Base-by-base conservation (phyloP, 2,329 filamentous ascomycete species). In the Neonectria hederae region DNA sequence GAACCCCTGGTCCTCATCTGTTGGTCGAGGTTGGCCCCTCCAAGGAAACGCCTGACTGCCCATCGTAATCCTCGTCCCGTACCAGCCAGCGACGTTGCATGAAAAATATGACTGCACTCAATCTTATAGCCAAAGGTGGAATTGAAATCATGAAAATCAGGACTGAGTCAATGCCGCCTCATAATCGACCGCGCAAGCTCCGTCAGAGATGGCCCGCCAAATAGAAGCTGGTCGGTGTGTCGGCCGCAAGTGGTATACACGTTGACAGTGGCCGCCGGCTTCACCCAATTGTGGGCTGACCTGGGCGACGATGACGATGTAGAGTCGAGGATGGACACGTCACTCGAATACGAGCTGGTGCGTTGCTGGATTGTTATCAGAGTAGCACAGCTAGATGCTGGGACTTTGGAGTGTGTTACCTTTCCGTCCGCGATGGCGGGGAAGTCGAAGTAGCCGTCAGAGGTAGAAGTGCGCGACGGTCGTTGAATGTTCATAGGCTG, bases 161-260 rank as follows among this genome's bases (percentile, higher is more conserved):
- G 38, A n/a, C 26, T 17, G 19, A 21, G 35, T 73, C 57, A 74
- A 57, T 74, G 72, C 65, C 75, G 74, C 71, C 76, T 79, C 45
- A 80, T 79, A 51, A 84, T 70, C 17, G 79, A 75, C 49, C 80
- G 79, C 67, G 81, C 81, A 35, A 84, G 73, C 48, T 82, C 81
- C 8, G 78, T 73, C 22, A 84, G 71, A 2, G 81, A 84, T 45
- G 81, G 81, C 1, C 84, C 84, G 35, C 83, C 77, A 65, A 87
- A 84, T 14, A 87, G 76, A 63, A 81, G 85, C 69, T 87, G 83
- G 68, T 86, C 81, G 42, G 83, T 83, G 74, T 87, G 85, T 14
- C 85, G 80, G 14, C 85, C 85, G 65, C 85, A 87, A 62, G 84
- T 83, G 38, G 84, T 86, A 75, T 86, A 81, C 45, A 83, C 80